A percentile compares a stretch with the other conserved stretches of the same genome.
Conservation (phyloP, 2,329 filamentous ascomycete species). For the Colletotrichum filicis region DNA sequence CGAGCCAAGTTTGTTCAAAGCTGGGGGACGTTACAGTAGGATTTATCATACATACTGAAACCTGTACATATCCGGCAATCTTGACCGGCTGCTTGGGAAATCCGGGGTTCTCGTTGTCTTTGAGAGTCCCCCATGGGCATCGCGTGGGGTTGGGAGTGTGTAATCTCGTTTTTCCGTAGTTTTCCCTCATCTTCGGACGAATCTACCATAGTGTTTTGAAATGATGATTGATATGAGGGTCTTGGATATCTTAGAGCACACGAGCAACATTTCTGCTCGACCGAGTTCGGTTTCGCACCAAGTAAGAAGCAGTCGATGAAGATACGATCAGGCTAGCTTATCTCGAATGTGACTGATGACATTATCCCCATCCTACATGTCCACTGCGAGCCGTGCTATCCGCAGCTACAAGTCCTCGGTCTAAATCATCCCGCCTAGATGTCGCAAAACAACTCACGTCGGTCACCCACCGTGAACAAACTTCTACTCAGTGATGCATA, state of each 20-base stretch:
- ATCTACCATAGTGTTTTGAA: not conserved
- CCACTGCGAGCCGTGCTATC: not conserved
- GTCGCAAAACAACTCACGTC: not conserved
- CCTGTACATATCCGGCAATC: not conserved
- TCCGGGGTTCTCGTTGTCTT: not conserved
- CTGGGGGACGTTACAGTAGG: conserved; percentile 6
- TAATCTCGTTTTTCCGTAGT: not conserved
- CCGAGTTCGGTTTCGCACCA: not conserved
- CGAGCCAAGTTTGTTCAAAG: not conserved
- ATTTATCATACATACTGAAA: too few relatives aligned
- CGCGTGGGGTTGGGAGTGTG: not conserved
- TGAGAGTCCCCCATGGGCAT: not conserved
- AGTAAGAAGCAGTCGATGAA: not conserved
- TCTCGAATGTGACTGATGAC: not conserved
- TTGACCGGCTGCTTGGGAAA: not conserved
- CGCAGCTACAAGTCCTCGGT: not conserved
- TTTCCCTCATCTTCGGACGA: not conserved
- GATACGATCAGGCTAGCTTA: not conserved
- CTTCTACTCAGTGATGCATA: not conserved
- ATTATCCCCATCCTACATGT: not conserved
- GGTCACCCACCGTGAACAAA: not conserved
- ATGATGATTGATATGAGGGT: not conserved
- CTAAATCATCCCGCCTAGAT: not conserved
- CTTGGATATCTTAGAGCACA: not conserved
- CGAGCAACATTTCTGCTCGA: not conserved